Base-by-base conservation (phyloP, 2,329 filamentous ascomycete genomes). In the Ilyonectria mors-panacis region DNA sequence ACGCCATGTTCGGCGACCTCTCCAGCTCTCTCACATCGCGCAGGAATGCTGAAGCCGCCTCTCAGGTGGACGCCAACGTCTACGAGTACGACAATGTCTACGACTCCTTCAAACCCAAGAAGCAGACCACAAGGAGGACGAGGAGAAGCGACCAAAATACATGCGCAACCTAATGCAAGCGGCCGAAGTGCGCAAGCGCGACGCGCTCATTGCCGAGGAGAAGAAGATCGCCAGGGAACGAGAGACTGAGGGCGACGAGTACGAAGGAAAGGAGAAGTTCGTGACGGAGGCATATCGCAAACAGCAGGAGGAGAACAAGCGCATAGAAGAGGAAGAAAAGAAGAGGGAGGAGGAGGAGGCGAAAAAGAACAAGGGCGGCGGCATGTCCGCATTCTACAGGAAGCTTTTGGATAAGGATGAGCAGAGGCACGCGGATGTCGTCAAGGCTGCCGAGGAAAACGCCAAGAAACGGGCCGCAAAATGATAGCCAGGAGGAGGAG, bases 31-130 rank as follows among this genome's bases (percentile, higher is more conserved):
- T 91, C 35, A 84, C 89, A 33, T 89, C 92, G 28, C 87, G 88
- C 59, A 89, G 88, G 73, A 86, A 92, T 72, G 87, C 89, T 42
- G 85, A 90, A 69, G 88, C 89, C 17, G 93, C 92, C 2, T 85
- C 90, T 68, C 86, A 89, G 66, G 77, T 92, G 9, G 93, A 96
- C 75, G 84, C 92, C 1, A 91, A 89, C 55, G 91, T 96, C 72
- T 96, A 95, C 84, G 93, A 96, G 81, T 97, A 96, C 82, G 94
- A 97, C 78, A 88, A 87, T 2, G 92, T 94, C 23, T 95, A 94
- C 81, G 93, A 95, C 73, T 92, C 91, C 1, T 85, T 95, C 45
- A 92, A 93, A 71, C 88, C 89, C 17, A 86, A 90, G 66, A 88
- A 90, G 67, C 87, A 89, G 72, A 86, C 87, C 65, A 84, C 83